These are phyloP conservation scores for Clonostachys rhizophaga DNA, from an alignment of 2,329 filamentous ascomycete species.

Conservation along the genomic window DNA sequence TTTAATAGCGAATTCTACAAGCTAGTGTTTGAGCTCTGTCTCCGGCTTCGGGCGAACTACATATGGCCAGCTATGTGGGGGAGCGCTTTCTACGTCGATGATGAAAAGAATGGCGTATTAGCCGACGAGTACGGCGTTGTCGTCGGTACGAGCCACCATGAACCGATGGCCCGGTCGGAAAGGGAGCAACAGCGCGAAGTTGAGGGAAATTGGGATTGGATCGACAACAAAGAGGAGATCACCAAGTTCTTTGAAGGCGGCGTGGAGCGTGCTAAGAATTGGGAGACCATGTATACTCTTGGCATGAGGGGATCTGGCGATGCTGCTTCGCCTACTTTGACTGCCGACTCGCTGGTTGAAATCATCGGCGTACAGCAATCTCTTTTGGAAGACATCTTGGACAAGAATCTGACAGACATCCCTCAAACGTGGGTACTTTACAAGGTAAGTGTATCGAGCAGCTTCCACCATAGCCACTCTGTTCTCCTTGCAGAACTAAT, in stretches of 20 bases:
- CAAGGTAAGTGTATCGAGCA: slow-evolving; percentile 29
- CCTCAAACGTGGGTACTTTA: slow-evolving; percentile 72
- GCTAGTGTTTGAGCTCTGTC: slow-evolving; percentile 54
- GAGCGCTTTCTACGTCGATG: slow-evolving; percentile 51
- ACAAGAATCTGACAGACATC: slow-evolving; percentile 30
- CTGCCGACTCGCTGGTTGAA: slow-evolving; percentile 44
- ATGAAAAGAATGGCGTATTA: slow-evolving; percentile 44
- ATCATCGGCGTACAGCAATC: slow-evolving; percentile 56
- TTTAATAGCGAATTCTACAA: slow-evolving; percentile 42
- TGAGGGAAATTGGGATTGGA: slow-evolving; percentile 51
- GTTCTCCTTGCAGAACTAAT: background rate
- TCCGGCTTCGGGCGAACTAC: slow-evolving; percentile 52
- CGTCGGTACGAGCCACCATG: slow-evolving; percentile 56
- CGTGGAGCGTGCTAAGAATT: background rate
- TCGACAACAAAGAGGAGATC: background rate
- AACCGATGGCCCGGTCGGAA: slow-evolving; percentile 55
- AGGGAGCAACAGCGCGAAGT: slow-evolving; percentile 25
- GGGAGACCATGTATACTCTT: slow-evolving; percentile 51
- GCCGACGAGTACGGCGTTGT: slow-evolving; percentile 58
- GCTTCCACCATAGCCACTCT: background rate
- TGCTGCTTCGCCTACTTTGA: slow-evolving; percentile 51
- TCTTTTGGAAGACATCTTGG: slow-evolving; percentile 51
- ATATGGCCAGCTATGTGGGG: slow-evolving; percentile 59
- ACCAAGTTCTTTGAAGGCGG: background rate
- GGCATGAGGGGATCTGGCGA: slow-evolving; percentile 69